These are phyloP conservation scores for Aureobasidium sp. DNA, from an alignment of 2,329 filamentous ascomycete species.

Conservation along the genomic window DNA sequence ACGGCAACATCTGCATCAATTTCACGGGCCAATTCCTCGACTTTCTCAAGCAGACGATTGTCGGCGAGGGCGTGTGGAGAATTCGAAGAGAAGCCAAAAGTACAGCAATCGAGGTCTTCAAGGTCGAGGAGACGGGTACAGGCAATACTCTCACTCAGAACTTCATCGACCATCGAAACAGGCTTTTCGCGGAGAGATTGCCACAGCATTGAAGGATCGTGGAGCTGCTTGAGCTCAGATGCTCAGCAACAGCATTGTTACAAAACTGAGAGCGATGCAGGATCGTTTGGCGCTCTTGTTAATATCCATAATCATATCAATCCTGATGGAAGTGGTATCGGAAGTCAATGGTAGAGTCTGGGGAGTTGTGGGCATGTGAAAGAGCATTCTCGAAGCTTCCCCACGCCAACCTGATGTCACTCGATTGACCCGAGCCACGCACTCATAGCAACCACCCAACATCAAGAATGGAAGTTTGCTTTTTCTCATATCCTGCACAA, in stretches of 20 bases:
- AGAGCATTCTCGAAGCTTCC: constrained; percentile 4
- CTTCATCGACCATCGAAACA: constrained; percentile 38
- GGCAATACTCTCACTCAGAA: constrained; percentile 67
- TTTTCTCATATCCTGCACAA: not conserved
- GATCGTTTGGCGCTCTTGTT: not conserved
- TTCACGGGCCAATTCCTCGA: constrained; percentile 71
- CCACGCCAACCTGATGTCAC: not conserved
- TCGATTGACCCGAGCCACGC: not conserved
- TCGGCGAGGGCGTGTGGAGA: constrained; percentile 67
- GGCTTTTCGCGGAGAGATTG: constrained; percentile 2
- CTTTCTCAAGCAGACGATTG: constrained; percentile 40
- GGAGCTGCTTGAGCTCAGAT: no score
- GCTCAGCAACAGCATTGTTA: not conserved
- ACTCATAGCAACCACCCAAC: not conserved
- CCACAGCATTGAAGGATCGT: not conserved
- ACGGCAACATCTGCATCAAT: constrained; percentile 89
- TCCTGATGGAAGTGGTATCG: not conserved
- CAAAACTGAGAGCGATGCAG: not conserved
- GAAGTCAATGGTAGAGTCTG: not conserved
- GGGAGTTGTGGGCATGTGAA: not conserved
- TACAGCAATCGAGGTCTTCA: constrained; percentile 62
- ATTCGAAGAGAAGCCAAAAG: constrained; percentile 57
- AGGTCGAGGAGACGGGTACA: constrained; percentile 63
- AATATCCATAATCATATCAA: not conserved
- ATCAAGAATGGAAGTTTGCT: not conserved